Evolutionary conservation across 2,329 filamentous ascomycete species (phyloP).

Genomic region (Coniochaeta sp.): DNA sequence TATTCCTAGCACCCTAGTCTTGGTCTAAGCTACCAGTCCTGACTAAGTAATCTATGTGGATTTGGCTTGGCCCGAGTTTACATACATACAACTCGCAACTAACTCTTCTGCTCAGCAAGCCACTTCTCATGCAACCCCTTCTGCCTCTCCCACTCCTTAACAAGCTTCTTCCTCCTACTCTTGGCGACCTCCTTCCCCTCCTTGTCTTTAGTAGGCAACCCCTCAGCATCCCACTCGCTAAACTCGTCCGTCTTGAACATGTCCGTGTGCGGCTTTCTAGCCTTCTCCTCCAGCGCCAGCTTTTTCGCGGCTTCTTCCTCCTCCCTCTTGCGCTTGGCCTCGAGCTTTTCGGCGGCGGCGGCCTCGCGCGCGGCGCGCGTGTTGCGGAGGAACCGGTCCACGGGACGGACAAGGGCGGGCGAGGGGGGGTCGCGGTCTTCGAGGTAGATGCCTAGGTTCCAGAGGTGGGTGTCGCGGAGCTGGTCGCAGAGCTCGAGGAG

Average conservation of each 20-base stretch:
- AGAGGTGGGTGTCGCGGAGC: conserved; percentile 58
- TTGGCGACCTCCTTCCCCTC: conserved; percentile 61
- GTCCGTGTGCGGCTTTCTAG: conserved; percentile 19
- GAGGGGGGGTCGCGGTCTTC: conserved; percentile 55
- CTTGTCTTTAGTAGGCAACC: conserved; percentile 53
- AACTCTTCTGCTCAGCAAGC: too few relatives aligned
- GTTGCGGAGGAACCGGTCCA: conserved; percentile 51
- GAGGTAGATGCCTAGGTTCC: conserved; percentile 61
- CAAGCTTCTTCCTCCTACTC: conserved; percentile 56
- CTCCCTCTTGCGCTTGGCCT: conserved; percentile 23
- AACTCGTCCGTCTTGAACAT: conserved; percentile 42
- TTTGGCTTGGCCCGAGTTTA: too few relatives aligned
- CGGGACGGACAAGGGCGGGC: conserved; percentile 57
- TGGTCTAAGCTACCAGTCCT: too few relatives aligned
- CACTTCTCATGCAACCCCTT: conserved; percentile 59
- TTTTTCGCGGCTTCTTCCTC: conserved; percentile 33
- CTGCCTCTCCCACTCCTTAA: conserved; percentile 66
- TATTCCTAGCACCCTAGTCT: too few relatives aligned
- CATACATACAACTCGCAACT: too few relatives aligned
- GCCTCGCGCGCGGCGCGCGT: conserved; percentile 46
- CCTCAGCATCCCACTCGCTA: conserved; percentile 59
- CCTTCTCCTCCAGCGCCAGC: conserved; percentile 25
- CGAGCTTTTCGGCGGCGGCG: conserved; percentile 43
- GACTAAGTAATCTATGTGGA: too few relatives aligned
- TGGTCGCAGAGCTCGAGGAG: conserved; percentile 59